Evolutionary conservation across 169 alveolate species (phyloP), one percentile per base, ranked within the genome.

Genomic region (Plasmodium blacklocki): DNA sequence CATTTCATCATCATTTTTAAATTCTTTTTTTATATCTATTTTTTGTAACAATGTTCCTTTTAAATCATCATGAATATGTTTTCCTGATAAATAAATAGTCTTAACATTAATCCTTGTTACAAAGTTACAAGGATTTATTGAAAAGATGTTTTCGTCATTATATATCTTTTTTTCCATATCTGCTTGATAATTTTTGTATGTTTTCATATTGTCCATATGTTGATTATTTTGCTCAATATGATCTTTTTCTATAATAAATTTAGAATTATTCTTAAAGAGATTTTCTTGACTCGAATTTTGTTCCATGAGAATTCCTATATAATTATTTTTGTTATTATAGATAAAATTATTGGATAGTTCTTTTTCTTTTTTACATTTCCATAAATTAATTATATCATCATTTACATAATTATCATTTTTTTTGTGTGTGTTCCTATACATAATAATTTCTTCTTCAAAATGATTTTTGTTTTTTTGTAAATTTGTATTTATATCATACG

Each of bases 91-190:
- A 49, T 86, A 71, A n/a, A 86, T 68, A 3, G 86, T 72, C 32
- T 86, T 86, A n/a, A 86, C 72, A 54, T 86, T 86, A 18, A 86
- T 66, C n/a, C 88, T 49, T 0, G 92, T 86, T 7, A 86, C 92
- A 54, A 86, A 64, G 23, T 86, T 86, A 50, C 92, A 86, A 8
- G 92, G 92, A 62, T 86, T 86, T 47, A 86, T 58, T 32, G 62
- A 56, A 56, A 86, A 73, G 1, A 32, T 11, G 14, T 86, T 64
- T 5, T 54, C 73, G 32, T 15, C 39, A 11, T 14, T 45, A 8
- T 18, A 4, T 2, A 3, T 73, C 3, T 50, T 54, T 71, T 71
- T 26, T 19, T 52, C 63, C 0, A 1, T 15, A 19, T 47, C n/a
- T 2, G 49, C 18, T 12, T 0, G 23, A 14, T 18, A 7, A 11